These are phyloP conservation scores for Nicotiana undulata DNA, from an alignment of 257 asterid species.

Conservation along the genomic window DNA sequence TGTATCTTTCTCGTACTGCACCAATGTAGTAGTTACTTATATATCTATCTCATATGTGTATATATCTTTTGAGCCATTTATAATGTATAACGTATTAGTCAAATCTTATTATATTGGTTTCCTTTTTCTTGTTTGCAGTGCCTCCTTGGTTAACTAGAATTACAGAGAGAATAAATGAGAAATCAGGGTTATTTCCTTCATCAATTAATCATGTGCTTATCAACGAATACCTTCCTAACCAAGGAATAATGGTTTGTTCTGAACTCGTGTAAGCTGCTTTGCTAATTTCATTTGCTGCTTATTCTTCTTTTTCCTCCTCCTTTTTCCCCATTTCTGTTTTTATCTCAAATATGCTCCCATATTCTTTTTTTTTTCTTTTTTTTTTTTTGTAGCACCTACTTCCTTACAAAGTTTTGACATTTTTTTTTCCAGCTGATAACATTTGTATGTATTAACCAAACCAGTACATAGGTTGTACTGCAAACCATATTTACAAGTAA, in stretches of 20 bases:
- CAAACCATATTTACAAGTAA: too few species aligned
- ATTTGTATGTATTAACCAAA: too few species aligned
- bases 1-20: too few species aligned
- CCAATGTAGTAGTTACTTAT: too few species aligned
- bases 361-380: not conserved
- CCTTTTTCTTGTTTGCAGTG: constrained; percentile 52
- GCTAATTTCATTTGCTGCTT: not conserved
- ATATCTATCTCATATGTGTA: too few species aligned
- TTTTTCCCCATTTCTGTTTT: not conserved
- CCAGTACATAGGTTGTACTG: too few species aligned
- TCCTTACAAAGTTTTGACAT: not conserved
- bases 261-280: not conserved
- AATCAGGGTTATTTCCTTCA: constrained; percentile 64
- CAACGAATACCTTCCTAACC: constrained; percentile 82
- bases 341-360: not conserved
- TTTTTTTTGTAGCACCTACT: not conserved
- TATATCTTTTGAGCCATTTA: too few species aligned
- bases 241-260: constrained; percentile 82
- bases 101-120: not conserved
- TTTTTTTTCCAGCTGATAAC: too few species aligned
- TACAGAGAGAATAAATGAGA: constrained; percentile 49
- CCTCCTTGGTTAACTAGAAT: constrained; percentile 71
- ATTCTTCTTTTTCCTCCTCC: not conserved
- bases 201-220: constrained; percentile 89
- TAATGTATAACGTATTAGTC: not conserved